A percentile compares a stretch with the other conserved stretches of the same genome.
phyloP scores from a whole-genome alignment of 805 yeast species.

The Groenewaldozyma tartarivorans region DNA sequence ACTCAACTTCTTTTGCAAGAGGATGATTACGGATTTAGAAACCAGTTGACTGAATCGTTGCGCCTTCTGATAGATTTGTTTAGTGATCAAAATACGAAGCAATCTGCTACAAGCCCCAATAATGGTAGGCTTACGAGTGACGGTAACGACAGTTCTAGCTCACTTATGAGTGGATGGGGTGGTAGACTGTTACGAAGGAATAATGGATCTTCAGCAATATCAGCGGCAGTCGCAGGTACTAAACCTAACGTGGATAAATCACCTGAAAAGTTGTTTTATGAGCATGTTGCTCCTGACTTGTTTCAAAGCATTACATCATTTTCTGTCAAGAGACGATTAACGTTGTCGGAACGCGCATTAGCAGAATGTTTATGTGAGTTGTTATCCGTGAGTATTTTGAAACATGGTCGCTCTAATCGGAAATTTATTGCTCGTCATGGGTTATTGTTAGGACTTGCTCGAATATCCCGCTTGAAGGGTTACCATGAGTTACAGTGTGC shows the following conservation, averaged over 20 bases:
- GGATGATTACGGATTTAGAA: conserved; percentile 58
- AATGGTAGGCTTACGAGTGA: not conserved
- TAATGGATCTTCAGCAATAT: not conserved
- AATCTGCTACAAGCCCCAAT: not conserved
- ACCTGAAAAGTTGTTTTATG: conserved; percentile 1
- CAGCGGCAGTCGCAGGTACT: not conserved
- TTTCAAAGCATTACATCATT: conserved; percentile 25
- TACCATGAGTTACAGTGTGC: not conserved
- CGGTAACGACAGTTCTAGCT: not conserved
- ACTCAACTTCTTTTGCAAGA: conserved; percentile 55
- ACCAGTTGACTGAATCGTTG: conserved; percentile 78
- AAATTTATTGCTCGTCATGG: not conserved
- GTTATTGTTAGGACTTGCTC: not conserved
- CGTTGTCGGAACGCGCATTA: not conserved
- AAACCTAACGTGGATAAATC: not conserved
- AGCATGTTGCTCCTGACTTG: conserved; percentile 17
- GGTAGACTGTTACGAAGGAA: not conserved
- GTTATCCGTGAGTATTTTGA: not conserved
- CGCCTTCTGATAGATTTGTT: conserved; percentile 54
- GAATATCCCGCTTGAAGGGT: not conserved
- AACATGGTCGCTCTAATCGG: not conserved
- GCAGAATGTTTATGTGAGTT: not conserved
- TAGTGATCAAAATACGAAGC: not conserved
- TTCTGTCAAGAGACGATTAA: not conserved
- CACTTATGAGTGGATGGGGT: not conserved